Base-by-base conservation (phyloP, 73 alveolate species). In the Tetrahymena thermophila region DNA sequence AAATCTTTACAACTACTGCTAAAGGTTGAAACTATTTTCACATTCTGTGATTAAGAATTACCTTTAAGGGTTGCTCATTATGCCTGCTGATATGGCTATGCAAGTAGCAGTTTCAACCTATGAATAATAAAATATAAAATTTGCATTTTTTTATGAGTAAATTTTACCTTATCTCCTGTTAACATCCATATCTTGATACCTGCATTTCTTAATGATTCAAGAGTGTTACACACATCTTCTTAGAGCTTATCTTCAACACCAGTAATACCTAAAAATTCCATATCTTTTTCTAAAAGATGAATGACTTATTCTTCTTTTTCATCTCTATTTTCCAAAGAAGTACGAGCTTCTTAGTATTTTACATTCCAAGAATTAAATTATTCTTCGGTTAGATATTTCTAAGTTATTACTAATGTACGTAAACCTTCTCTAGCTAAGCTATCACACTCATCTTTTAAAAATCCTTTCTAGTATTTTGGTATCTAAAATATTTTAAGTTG, bases 81-180 rank as follows among this genome's bases (percentile, higher is more conserved):
- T 43, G 97, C 89, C 89, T n/a, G 89, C 89, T 71, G 89, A 95
- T 89, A 97, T 97, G 37, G 99, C 99, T 42, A 98, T 98, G 94
- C 99, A 98, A 50, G 98, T 96, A n/a, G 99, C 99, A 56, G 89
- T 71, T 71, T 71, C 89, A 3, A 71, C 89, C 89, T 71, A 28
- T 71, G 15, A 40, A 40, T 71, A 3, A 25, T 3, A 16, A 10
- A 4, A 57, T n/a, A 71, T 23, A 71, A 9, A 71, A 23, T 28
- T 28, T 71, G 4, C 25, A 0, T 8, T 4, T 3, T 31, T 25
- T 0, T 19, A 19, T 0, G 0, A 19, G 4, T 71, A 13, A 98
- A 98, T 96, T 98, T 99, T 25, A 98, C 99, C 95, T 98, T 98
- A 93, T 98, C 99, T 34, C 99, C 99, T 21, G 99, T 98, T 89